A percentile compares a stretch with the other conserved stretches of the same genome.
Conservation (phyloP, 495 filamentous ascomycete species). For the Penicillium coffeae region DNA sequence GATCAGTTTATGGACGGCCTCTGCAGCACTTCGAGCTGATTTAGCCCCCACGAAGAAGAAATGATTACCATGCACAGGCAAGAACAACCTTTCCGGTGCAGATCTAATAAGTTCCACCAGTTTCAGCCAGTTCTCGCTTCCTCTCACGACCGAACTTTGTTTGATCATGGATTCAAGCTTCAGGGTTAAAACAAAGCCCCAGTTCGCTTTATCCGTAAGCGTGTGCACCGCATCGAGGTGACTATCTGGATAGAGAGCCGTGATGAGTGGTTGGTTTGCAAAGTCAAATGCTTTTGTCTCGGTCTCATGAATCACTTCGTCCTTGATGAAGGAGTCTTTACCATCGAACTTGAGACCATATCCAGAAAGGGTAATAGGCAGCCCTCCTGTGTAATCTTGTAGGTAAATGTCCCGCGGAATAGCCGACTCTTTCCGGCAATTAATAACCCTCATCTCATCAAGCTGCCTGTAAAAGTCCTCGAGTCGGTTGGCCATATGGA, state of each 20-base stretch:
- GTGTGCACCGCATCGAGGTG: constrained; percentile 14
- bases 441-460: constrained; percentile 4
- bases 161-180: constrained; percentile 14
- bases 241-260: constrained; percentile 12
- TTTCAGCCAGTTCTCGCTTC: constrained; percentile 11
- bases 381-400: constrained; percentile 20
- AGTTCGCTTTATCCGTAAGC: constrained; percentile 12
- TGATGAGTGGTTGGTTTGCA: constrained; percentile 13
- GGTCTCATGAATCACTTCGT: constrained; percentile 15
- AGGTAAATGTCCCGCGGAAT: constrained; percentile 17
- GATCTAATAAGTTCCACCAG: constrained; percentile 15
- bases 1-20: constrained; percentile 6
- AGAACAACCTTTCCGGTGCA: constrained; percentile 14
- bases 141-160: constrained; percentile 3
- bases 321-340: constrained; percentile 4
- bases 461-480: constrained; percentile 14
- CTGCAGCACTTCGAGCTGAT: constrained; percentile 14
- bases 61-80: constrained; percentile 17
- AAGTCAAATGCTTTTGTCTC: constrained; percentile 18
- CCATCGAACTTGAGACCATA: constrained; percentile 13
- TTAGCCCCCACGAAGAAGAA: constrained; percentile 25
- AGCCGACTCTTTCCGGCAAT: constrained; percentile 2
- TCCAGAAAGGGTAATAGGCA: constrained; percentile 18
- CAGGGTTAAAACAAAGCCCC: constrained; percentile 19
- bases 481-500: constrained; percentile 3